Base-by-base conservation (phyloP, 192 early-diverging fungal genomes). In the Neocallimastix lanati region DNA sequence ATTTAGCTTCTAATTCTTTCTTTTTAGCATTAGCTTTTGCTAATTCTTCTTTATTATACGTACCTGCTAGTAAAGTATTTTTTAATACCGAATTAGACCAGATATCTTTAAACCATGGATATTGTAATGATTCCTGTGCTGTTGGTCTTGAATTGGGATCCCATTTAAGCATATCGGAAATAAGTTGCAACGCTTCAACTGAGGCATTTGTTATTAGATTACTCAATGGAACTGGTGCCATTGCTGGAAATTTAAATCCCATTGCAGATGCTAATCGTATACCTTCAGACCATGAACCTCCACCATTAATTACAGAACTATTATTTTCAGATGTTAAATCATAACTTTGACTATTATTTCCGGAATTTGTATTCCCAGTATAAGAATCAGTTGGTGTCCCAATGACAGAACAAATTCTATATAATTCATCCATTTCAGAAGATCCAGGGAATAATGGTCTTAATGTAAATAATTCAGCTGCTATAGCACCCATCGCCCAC, bases 401-500 rank as follows among this genome's bases (percentile, higher is more conserved):
- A 18, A 94, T 86, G 13, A 98, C 86, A 28, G 88, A 84, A 77
- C 93, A 94, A 35, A 99, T 96, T 79, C 93, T 88, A 77, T 86
- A 92, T 27, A 99, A 82, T 84, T 99, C 93, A 84, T 99, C 98
- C 76, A 98, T 89, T 86, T 99, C 96, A 40, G 92, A 93, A 29
- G 86, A 86, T 7, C 98, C 98, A 1, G 97, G 98, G 82, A 99
- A 99, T 78, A 99, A 83, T 28, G 98, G 96, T 4, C 89, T 89
- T 27, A 96, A 86, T 16, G 89, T 93, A 38, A 92, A 86, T n/a
- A 99, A 83, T 84, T 99, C 98, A 16, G 96, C 93, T 1, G 95
- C 83, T 28, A 99, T 98, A 0, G 92, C 87, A 9, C 98, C 98
- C 0, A 95, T 90, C 0, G 98, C 96, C 98, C 98, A 99, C 28